Evolutionary conservation across 2,329 filamentous ascomycete genomes (phyloP).

Genomic region (Colletotrichum australisinense): DNA sequence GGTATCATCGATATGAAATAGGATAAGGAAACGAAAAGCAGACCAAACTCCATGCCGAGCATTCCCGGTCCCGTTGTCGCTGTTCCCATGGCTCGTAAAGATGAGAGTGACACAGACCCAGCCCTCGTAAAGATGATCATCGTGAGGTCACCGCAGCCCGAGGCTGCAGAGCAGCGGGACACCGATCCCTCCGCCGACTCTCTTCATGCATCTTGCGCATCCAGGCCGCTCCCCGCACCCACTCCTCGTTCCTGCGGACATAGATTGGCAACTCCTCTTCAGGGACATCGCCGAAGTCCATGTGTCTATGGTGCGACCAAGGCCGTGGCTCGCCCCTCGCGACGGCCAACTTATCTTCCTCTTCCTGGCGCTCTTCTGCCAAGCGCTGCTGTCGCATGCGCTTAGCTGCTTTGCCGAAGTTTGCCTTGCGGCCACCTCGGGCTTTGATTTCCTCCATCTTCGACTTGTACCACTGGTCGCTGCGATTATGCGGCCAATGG

Average conservation of each 20-base stretch:
- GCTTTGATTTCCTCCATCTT: constrained; percentile 63
- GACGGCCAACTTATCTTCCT: background rate
- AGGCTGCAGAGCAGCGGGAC: too few relatives aligned
- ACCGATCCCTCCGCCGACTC: constrained; percentile 13
- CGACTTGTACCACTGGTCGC: constrained; percentile 56
- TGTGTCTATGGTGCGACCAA: constrained; percentile 40
- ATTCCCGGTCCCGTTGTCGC: background rate
- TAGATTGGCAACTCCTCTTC: constrained; percentile 56
- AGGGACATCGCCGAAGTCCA: constrained; percentile 52
- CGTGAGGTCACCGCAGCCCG: too few relatives aligned
- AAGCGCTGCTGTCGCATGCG: constrained; percentile 48
- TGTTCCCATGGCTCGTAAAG: background rate
- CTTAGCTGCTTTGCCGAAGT: constrained; percentile 58
- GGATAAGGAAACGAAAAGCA: background rate
- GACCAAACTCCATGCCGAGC: constrained; percentile 1
- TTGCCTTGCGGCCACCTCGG: constrained; percentile 61
- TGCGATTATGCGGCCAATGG: constrained; percentile 56
- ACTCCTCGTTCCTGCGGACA: constrained; percentile 56
- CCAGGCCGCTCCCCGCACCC: constrained; percentile 55
- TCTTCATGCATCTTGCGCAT: constrained; percentile 46
- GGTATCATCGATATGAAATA: constrained; percentile 1
- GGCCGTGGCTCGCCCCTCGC: constrained; percentile 38
- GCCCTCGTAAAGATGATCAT: too few relatives aligned
- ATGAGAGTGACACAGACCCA: background rate
- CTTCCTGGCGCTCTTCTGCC: constrained; percentile 33